Evolutionary conservation across 108 stramenopile genomes (phyloP).

Genomic region (Skeletonema menzelii): DNA sequence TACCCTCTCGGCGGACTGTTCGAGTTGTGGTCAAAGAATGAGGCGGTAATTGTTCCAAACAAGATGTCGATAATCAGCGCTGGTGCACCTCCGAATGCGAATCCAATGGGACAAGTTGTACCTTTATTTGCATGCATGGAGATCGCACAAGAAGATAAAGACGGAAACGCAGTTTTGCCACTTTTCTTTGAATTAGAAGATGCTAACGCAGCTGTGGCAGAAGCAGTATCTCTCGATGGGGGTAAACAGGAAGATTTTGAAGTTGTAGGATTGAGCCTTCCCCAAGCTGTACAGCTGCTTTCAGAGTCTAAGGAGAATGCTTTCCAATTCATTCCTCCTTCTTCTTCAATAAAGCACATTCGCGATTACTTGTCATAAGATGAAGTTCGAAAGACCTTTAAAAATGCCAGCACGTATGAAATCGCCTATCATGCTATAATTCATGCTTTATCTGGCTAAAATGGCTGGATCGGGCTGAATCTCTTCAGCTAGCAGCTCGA

Average conservation of each 20-base stretch:
- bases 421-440: no score
- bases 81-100: constrained; percentile 61
- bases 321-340: constrained; percentile 65
- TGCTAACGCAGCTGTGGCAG: constrained; percentile 51
- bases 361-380: constrained; percentile 55
- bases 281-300: constrained; percentile 49
- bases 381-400: no score
- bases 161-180: constrained; percentile 57
- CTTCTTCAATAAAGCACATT: constrained; percentile 50
- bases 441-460: constrained; percentile 4
- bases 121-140: constrained; percentile 76
- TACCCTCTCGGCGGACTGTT: constrained; percentile 49
- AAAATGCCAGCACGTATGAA: no score
- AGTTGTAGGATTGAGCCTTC: constrained; percentile 53
- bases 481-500: background rate
- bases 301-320: constrained; percentile 49
- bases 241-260: constrained; percentile 58
- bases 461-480: background rate
- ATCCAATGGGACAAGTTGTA: constrained; percentile 67
- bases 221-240: constrained; percentile 57
- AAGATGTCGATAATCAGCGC: constrained; percentile 51
- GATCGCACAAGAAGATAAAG: constrained; percentile 55
- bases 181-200: constrained; percentile 64
- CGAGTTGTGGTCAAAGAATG: constrained; percentile 50
- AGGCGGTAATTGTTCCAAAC: constrained; percentile 65